Conservation (phyloP, 257 asterid species). For the Scutellaria galericulata region DNA sequence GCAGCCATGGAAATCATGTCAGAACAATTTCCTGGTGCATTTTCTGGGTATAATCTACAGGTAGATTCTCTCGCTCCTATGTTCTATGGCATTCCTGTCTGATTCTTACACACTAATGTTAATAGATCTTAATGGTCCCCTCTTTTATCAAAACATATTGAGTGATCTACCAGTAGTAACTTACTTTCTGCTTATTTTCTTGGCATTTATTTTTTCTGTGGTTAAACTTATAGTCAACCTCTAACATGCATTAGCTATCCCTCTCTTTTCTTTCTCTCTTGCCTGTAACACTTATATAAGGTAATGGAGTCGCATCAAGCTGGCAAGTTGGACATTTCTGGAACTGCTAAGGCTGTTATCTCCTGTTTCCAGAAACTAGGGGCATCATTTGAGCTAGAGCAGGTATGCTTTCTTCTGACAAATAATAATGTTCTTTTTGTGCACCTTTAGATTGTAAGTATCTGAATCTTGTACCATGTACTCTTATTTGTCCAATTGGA, state of each 20-base stretch:
- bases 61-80: conserved; percentile 44
- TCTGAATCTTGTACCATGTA: not conserved
- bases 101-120: conserved; percentile 18
- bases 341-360: conserved; percentile 95
- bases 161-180: conserved; percentile 2
- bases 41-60: conserved; percentile 84
- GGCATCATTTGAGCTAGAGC: conserved; percentile 67
- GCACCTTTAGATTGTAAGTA: conserved; percentile 14
- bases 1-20: conserved; percentile 96
- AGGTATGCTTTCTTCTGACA: conserved; percentile 49
- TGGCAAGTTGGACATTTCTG: conserved; percentile 86
- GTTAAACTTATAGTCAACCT: conserved; percentile 29
- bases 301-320: conserved; percentile 99
- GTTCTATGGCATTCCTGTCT: conserved; percentile 9
- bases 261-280: conserved; percentile 9
- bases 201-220: conserved; percentile 17
- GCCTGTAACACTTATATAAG: conserved; percentile 39
- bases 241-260: conserved; percentile 9
- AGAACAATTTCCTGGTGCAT: conserved; percentile 94
- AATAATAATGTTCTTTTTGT: conserved; percentile 1
- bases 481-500: not conserved
- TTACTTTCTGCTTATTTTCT: not conserved
- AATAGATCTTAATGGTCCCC: conserved; percentile 14
- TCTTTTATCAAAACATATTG: not conserved
- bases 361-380: conserved; percentile 93